Percentiles rank a stretch among this genome's conserved stretches.
phyloP scores from a whole-genome alignment of 768 basidiomycete species.

The Candolleomyces aberdarensis region DNA sequence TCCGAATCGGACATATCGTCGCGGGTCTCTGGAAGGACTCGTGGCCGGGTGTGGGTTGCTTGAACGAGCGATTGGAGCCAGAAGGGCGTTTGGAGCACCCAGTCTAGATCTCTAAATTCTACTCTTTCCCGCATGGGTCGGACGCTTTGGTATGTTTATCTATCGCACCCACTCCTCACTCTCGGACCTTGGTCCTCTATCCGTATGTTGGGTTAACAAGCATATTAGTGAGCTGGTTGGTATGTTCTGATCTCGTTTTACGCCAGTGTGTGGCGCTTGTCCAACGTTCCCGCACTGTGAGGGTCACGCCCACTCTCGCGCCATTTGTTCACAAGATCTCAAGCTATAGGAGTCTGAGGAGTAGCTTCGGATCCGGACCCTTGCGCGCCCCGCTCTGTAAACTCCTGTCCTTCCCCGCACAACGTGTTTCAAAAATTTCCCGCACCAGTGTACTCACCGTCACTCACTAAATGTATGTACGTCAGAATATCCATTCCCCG shows the following conservation, averaged over 20 bases:
- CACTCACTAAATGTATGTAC: not conserved
- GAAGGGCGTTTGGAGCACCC: not conserved
- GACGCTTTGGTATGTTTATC: not conserved
- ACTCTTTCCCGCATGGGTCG: not conserved
- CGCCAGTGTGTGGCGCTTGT: not conserved
- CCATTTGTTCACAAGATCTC: not conserved
- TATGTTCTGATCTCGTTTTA: not conserved
- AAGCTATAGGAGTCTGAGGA: not conserved
- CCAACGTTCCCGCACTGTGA: not conserved
- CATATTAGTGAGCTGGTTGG: too few relatives aligned
- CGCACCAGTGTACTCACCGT: not conserved
- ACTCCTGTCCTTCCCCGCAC: not conserved
- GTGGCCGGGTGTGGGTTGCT: slow-evolving; percentile 5
- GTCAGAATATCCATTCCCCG: not conserved
- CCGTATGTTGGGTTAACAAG: not conserved
- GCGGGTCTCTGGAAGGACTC: slow-evolving; percentile 5
- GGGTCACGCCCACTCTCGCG: not conserved
- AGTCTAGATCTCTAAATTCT: not conserved
- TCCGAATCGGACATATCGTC: slow-evolving; percentile 4
- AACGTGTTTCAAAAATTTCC: not conserved
- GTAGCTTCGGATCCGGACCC: not conserved
- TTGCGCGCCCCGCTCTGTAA: not conserved
- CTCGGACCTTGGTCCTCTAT: not conserved
- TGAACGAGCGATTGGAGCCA: slow-evolving; percentile 1
- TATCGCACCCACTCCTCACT: not conserved